Evolutionary conservation across 2,329 filamentous ascomycete genomes (phyloP).

Genomic region (Helotiales sp.): DNA sequence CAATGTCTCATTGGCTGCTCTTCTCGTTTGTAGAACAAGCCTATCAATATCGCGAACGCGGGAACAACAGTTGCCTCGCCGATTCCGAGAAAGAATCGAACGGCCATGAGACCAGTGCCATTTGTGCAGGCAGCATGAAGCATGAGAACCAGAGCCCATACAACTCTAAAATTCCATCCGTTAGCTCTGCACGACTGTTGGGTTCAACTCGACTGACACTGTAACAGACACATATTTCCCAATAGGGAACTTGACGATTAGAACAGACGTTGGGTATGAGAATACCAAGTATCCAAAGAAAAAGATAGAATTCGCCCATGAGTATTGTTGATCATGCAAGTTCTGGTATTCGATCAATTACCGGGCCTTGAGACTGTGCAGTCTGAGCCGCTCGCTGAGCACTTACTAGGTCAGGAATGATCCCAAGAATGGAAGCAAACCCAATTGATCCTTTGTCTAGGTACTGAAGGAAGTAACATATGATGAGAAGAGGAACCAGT

Average conservation of each 20-base stretch:
- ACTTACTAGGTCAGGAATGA: conserved; percentile 54
- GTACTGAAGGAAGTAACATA: conserved; percentile 21
- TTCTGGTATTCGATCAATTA: conserved; percentile 29
- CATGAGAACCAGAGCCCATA: conserved; percentile 10
- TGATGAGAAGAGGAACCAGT: conserved; percentile 5
- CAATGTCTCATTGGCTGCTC: conserved; percentile 53
- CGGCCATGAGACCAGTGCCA: conserved; percentile 60
- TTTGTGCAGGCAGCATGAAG: conserved; percentile 61
- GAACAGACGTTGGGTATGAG: conserved; percentile 55
- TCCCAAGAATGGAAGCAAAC: conserved; percentile 62
- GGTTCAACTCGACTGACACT: conserved; percentile 53
- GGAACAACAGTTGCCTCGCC: conserved; percentile 71
- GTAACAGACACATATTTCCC: conserved; percentile 56
- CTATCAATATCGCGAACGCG: conserved; percentile 65
- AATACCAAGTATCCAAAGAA: conserved; percentile 43
- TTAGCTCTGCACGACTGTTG: conserved; percentile 40
- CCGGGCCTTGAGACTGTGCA: too few species aligned
- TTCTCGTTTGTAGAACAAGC: conserved; percentile 62
- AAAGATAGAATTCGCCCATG: conserved; percentile 51
- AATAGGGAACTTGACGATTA: conserved; percentile 56
- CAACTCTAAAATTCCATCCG: not conserved
- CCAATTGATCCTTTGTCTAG: conserved; percentile 51
- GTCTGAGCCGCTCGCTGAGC: not conserved
- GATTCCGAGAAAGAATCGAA: conserved; percentile 68
- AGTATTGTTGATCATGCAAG: conserved; percentile 56